Evolutionary conservation across 495 filamentous ascomycete genomes (phyloP).

Genomic region (Penicillium ucsense): DNA sequence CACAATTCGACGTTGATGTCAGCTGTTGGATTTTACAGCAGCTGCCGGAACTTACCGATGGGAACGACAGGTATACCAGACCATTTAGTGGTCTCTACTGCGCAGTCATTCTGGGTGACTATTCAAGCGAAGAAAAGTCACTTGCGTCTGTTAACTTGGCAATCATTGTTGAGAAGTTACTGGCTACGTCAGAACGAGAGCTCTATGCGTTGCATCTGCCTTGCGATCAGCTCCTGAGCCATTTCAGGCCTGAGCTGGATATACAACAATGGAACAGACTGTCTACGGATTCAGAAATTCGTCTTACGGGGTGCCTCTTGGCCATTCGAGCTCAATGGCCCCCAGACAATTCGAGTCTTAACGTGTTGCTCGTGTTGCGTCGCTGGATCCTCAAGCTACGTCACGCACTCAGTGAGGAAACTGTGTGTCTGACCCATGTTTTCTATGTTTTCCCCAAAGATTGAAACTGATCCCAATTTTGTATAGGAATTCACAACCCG

Average conservation of each 20-base stretch:
- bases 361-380: constrained; percentile 13
- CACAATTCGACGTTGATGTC: constrained; percentile 27
- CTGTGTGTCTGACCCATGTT: constrained; percentile 16
- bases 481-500: constrained; percentile 56
- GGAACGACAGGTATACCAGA: constrained; percentile 8
- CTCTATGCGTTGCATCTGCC: constrained; percentile 13
- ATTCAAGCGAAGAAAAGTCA: constrained; percentile 21
- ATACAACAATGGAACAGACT: constrained; percentile 30
- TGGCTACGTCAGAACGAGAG: constrained; percentile 9
- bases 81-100: constrained; percentile 21
- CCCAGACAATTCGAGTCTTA: constrained; percentile 2
- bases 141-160: constrained; percentile 27
- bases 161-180: constrained; percentile 18
- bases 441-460: too few relatives aligned
- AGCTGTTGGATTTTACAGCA: constrained; percentile 31
- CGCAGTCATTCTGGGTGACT: constrained; percentile 19
- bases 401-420: constrained; percentile 34
- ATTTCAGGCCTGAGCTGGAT: constrained; percentile 16
- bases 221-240: constrained; percentile 15
- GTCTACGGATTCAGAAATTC: constrained; percentile 33
- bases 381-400: constrained; percentile 26
- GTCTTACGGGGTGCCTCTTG: constrained; percentile 47
- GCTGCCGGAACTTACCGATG: not conserved
- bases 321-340: constrained; percentile 39
- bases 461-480: not conserved